These are phyloP conservation scores for Penicillium digitatum DNA, from an alignment of 2,329 filamentous ascomycete genomes.

Conservation along the genomic window DNA sequence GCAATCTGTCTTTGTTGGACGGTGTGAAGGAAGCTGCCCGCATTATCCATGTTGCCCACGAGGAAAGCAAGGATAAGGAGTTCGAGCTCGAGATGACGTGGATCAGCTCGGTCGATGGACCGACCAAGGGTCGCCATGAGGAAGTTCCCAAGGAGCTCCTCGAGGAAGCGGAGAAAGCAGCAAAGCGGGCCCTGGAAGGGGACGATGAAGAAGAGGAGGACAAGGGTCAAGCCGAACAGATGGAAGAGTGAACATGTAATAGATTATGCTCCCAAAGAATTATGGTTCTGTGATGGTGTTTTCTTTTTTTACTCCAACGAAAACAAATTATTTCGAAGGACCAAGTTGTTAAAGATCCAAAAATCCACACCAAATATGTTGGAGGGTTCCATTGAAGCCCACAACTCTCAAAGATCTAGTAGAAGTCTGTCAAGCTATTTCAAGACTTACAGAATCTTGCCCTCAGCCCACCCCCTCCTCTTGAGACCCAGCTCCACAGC, in stretches of 20 bases:
- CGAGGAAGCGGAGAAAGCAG: slow-evolving; percentile 88
- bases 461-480: slow-evolving; percentile 75
- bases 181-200: slow-evolving; percentile 82
- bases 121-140: slow-evolving; percentile 87
- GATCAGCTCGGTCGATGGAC: slow-evolving; percentile 80
- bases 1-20: slow-evolving; percentile 72
- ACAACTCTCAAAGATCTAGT: neutral
- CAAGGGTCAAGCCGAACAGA: slow-evolving; percentile 65
- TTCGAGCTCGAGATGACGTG: slow-evolving; percentile 99
- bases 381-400: slow-evolving; percentile 2
- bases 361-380: neutral
- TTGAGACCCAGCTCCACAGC: slow-evolving; percentile 93
- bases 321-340: neutral
- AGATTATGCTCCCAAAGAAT: slow-evolving; percentile 19
- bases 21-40: slow-evolving; percentile 93
- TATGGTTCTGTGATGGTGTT: slow-evolving; percentile 11
- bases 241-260: slow-evolving; percentile 68
- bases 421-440: neutral
- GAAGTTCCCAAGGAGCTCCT: slow-evolving; percentile 87
- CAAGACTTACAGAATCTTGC: slow-evolving; percentile 49
- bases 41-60: slow-evolving; percentile 96
- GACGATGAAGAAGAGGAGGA: slow-evolving; percentile 81
- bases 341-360: neutral
- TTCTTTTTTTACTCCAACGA: neutral
- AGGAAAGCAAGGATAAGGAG: slow-evolving; percentile 99